Base-by-base conservation (phyloP, 345 rosid genomes). In the Mangifera indica region DNA sequence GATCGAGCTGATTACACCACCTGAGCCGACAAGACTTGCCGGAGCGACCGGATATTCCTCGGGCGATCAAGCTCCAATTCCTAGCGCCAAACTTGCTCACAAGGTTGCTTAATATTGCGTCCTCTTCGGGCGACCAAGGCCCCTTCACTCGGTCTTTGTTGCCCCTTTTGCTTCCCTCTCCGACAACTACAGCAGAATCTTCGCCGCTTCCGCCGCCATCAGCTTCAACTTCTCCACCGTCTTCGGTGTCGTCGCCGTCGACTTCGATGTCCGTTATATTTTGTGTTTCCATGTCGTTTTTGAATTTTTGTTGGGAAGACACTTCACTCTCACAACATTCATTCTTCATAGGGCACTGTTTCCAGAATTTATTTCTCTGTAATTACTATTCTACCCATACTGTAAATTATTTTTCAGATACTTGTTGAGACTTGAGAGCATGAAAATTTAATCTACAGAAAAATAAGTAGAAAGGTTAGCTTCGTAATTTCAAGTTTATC, bases 1-100 rank as follows among this genome's bases (percentile, higher is more conserved):
- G 97, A 72, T 91, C 89, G 56, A 93, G 97, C 89, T 91, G 97
- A 77, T 93, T 93, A 85, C 93, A 93, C 97, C 98, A 91, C 37
- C 97, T 89, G 72, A 91, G 92, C 55, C 97, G 93, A 74, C 97
- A 89, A 53, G 97, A 93, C 82, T 89, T 91, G 53, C 97, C 97
- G 46, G 97, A 89, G 55, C 93, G 87, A 29, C 93, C 97, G 29
- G 88, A 67, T 54, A 93, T 89, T 70, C 85, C 87, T 26, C 90
- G 79, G 17, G 95, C 93, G 73, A 93, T 89, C 87, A 84, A 77
- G 74, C 88, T 79, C 97, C 97, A 84, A 79, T 87, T 87, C 78
- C 88, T 78, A 22, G 89, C 82, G 26, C 88, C 93, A 64, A 79
- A 82, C 77, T 82, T 79, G 66, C 76, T 37, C 45, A 87, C 89